Percentiles rank a stretch among this genome's conserved stretches.
phyloP scores from a whole-genome alignment of 2,329 filamentous ascomycete species.

The Diaporthe velutina region DNA sequence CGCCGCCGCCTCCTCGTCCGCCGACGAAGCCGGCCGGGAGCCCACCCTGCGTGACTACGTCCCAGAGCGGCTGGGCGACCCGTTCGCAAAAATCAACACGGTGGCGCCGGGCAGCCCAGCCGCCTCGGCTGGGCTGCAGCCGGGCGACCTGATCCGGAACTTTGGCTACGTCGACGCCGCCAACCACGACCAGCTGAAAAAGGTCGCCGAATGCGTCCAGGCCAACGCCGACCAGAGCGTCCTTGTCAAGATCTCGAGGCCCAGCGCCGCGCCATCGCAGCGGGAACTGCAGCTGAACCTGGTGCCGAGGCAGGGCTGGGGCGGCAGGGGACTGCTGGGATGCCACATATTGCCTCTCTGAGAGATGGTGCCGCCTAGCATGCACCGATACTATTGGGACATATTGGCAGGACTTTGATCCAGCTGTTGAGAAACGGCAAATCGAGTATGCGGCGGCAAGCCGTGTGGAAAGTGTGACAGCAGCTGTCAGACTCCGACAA shows the following conservation, averaged over 20 bases:
- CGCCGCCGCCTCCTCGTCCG: slow-evolving; percentile 40
- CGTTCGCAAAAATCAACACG: slow-evolving; percentile 92
- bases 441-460: not conserved
- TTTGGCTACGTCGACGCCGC: slow-evolving; percentile 87
- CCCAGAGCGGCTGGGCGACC: slow-evolving; percentile 54
- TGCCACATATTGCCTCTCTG: slow-evolving; percentile 88
- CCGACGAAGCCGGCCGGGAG: slow-evolving; percentile 40
- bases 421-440: not conserved
- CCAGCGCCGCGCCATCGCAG: slow-evolving; percentile 53
- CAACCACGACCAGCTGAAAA: slow-evolving; percentile 88
- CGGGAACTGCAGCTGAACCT: slow-evolving; percentile 76
- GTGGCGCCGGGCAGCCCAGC: slow-evolving; percentile 86
- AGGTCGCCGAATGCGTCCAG: slow-evolving; percentile 90
- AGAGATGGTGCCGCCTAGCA: slow-evolving; percentile 42
- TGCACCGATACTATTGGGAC: not conserved
- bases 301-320: slow-evolving; percentile 84
- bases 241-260: slow-evolving; percentile 72
- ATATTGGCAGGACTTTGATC: not conserved
- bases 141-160: slow-evolving; percentile 83
- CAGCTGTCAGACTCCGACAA: not conserved
- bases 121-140: slow-evolving; percentile 81
- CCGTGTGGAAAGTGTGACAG: not conserved
- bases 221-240: slow-evolving; percentile 84
- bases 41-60: slow-evolving; percentile 49
- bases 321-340: slow-evolving; percentile 86